phyloP scores from a whole-genome alignment of 768 basidiomycete species.

The Psilocybe sp. region DNA sequence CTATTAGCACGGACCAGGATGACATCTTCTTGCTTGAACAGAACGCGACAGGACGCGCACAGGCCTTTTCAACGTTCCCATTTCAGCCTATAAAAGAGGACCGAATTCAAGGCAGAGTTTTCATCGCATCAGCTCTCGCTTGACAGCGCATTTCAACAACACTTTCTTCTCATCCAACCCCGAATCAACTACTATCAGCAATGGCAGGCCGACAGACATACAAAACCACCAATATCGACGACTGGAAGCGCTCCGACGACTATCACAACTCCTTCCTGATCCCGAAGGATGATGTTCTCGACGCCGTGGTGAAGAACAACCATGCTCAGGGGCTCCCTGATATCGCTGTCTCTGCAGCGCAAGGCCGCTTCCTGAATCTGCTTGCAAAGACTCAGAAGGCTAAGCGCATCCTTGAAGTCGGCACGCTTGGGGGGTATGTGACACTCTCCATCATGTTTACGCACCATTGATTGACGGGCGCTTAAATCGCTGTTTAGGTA shows the following conservation, averaged over 20 bases:
- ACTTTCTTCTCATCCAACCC: too few relatives aligned
- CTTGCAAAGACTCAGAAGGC: conserved; percentile 49
- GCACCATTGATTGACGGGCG: not conserved
- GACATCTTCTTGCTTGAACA: too few relatives aligned
- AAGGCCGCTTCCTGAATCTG: conserved; percentile 58
- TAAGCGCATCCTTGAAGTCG: conserved; percentile 61
- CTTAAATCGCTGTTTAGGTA: conserved; percentile 23
- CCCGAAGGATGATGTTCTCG: conserved; percentile 39
- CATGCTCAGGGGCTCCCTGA: conserved; percentile 41
- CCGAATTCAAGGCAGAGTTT: too few relatives aligned
- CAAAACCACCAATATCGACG: conserved; percentile 22
- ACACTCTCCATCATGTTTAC: not conserved
- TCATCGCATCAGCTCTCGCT: too few relatives aligned
- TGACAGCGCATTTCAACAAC: too few relatives aligned
- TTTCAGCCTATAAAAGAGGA: too few relatives aligned
- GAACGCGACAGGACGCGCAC: too few relatives aligned
- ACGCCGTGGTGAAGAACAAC: conserved; percentile 38
- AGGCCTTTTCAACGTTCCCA: too few relatives aligned
- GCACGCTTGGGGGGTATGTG: conserved; percentile 61
- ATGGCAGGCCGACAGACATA: conserved; percentile 3
- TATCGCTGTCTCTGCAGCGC: conserved; percentile 49
- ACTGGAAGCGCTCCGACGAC: conserved; percentile 49
- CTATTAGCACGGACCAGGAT: too few relatives aligned
- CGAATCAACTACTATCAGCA: too few relatives aligned
- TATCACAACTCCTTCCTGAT: conserved; percentile 59